These are phyloP conservation scores for Durio zibethinus DNA, from an alignment of 345 rosid species.

Conservation along the genomic window DNA sequence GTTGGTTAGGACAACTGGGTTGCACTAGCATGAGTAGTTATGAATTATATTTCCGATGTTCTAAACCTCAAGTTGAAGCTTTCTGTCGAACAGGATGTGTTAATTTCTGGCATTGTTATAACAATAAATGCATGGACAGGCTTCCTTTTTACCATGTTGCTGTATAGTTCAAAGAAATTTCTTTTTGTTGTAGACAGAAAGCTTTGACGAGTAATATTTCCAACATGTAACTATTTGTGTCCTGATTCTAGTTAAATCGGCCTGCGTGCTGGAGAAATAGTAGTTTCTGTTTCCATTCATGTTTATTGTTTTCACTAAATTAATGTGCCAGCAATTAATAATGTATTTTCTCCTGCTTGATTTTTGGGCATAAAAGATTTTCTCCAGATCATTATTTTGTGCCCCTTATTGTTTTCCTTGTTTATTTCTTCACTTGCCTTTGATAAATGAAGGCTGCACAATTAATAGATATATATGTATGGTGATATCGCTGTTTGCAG, in stretches of 20 bases:
- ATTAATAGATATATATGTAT: background rate
- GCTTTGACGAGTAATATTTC: background rate
- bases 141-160: background rate
- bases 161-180: background rate
- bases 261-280: background rate
- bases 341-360: background rate
- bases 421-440: background rate
- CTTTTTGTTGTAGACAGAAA: no score
- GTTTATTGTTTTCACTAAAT: background rate
- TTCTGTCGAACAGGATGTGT: background rate
- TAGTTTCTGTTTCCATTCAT: background rate
- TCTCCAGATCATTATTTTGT: background rate
- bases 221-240: background rate
- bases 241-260: background rate
- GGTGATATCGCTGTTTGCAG: conserved; percentile 29
- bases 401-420: background rate
- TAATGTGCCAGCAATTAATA: background rate
- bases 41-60: background rate
- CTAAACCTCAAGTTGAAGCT: background rate
- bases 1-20: background rate
- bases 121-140: background rate
- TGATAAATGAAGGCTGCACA: background rate
- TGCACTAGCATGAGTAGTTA: background rate
- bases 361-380: background rate
- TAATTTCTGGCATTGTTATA: background rate